Base-by-base conservation (phyloP, 371 early-diverging fungal species). In the Mortierella sp. region DNA sequence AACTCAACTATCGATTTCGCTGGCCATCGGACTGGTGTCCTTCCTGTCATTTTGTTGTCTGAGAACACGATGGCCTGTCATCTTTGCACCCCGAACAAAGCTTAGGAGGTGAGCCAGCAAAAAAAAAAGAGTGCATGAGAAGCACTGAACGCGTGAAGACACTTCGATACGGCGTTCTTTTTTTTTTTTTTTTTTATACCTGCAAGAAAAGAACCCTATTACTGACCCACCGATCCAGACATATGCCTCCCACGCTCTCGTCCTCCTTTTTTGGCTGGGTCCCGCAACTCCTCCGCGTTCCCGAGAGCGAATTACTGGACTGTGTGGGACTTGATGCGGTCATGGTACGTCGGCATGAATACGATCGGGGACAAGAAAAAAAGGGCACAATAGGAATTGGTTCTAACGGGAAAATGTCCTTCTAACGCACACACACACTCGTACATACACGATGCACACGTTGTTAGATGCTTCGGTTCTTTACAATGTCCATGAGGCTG, bases 201-300 rank as follows among this genome's bases (percentile, higher is more conserved):
- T 1, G 18, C 5, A 7, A 16, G n/a, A n/a, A 0, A 14, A n/a
- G 23, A n/a, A 9, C 4, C 12, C 3, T 12, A 21, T 25, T 15
- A 6, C 26, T 53, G 53, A 26, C 53, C 26, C 53, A 12, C 26
- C 3, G 14, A 44, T 23, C 19, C 66, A 90, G 91, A 69, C 85
- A 88, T 72, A 86, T 87, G 15, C 91, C 91, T 4, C 79, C 84
- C 11, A 64, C 70, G 45, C 64, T 90, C 12, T 85, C 88, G 3
- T 57, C 75, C 7, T 74, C 80, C 7, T 86, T 88, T 56, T 87
- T 90, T 72, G 89, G 88, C 21, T 90, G 91, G 91, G 86, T 90
- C 61, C 67, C 82, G 26, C 86, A 88, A 12, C 67, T 90, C 43
- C 48, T 88, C 7, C 51, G 73, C 6, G 64, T 87, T 7, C 64